Evolutionary conservation across 2,329 filamentous ascomycete genomes (phyloP).

Genomic region (Colletotrichum sp.): DNA sequence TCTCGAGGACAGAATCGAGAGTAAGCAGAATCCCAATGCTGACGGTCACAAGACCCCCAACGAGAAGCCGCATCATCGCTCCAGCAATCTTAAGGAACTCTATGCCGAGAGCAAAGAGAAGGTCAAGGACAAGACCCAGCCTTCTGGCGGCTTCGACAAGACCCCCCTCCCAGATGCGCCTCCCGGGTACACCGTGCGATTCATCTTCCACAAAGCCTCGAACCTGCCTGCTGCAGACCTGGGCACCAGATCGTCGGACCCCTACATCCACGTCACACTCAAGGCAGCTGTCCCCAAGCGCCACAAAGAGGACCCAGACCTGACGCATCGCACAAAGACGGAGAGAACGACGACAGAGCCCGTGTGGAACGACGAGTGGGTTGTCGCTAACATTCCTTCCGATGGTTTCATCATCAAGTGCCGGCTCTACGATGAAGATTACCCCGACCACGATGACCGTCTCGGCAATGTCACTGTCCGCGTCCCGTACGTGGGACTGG

Average conservation of each 20-base stretch:
- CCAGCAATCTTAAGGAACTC: constrained; percentile 35
- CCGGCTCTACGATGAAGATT: constrained; percentile 89
- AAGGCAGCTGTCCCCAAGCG: constrained; percentile 71
- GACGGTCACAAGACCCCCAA: constrained; percentile 17
- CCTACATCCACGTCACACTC: constrained; percentile 80
- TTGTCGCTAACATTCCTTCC: constrained; percentile 83
- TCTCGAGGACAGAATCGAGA: constrained; percentile 12
- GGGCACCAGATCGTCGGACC: constrained; percentile 78
- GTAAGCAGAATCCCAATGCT: constrained; percentile 16
- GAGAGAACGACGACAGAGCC: constrained; percentile 75
- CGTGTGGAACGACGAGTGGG: constrained; percentile 84
- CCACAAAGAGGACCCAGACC: constrained; percentile 84
- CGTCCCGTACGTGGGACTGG: constrained; percentile 62
- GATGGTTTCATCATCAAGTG: constrained; percentile 86
- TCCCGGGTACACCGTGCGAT: constrained; percentile 82
- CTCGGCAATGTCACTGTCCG: constrained; percentile 84
- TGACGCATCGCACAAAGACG: constrained; percentile 78
- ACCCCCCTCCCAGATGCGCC: constrained; percentile 78
- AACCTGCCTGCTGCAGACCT: constrained; percentile 87
- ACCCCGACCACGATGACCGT: constrained; percentile 83
- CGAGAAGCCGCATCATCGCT: constrained; percentile 21
- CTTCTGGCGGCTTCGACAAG: constrained; percentile 78
- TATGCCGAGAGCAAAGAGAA: constrained; percentile 40
- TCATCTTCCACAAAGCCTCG: constrained; percentile 81
- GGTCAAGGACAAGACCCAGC: constrained; percentile 49